Conservation (phyloP, 192 early-diverging fungal genomes). For the Dimargaris verticillata region DNA sequence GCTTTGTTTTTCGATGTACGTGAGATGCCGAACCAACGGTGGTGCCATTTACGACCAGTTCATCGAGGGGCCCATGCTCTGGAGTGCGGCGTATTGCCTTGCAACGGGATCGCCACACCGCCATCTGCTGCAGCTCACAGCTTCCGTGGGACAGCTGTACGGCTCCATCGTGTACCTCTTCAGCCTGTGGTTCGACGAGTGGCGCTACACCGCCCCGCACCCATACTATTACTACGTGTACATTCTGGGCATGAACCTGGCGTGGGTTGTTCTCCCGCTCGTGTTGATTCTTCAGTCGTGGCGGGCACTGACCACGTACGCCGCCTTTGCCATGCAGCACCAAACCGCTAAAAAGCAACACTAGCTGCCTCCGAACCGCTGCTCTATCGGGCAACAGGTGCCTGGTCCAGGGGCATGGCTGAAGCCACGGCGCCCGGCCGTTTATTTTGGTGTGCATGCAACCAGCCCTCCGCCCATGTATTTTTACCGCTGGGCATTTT, state of each 20-base stretch:
- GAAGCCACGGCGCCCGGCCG: no score
- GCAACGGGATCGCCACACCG: conserved; percentile 18
- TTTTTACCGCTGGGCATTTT: no score
- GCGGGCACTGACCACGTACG: conserved; percentile 1
- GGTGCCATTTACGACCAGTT: no score
- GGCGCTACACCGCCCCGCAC: conserved; percentile 32
- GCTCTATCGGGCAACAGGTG: no score
- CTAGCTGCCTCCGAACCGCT: no score
- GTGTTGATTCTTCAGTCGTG: conserved; percentile 16
- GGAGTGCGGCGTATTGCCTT: conserved; percentile 15
- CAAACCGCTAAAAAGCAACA: no score
- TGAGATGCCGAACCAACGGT: no score
- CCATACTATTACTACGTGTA: conserved; percentile 45
- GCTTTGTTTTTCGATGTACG: no score
- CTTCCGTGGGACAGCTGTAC: conserved; percentile 44
- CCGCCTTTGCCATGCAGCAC: no score
- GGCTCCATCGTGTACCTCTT: conserved; percentile 43
- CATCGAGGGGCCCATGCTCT: conserved; percentile 21
- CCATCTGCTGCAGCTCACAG: conserved; percentile 33
- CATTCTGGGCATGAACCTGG: conserved; percentile 40
- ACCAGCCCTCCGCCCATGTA: no score
- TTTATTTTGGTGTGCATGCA: no score
- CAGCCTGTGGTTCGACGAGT: conserved; percentile 31
- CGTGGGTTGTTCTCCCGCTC: conserved; percentile 46
- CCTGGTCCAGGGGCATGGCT: no score